Percentiles rank a stretch among this genome's conserved stretches.
These are phyloP conservation scores for Globisporangium orthogonon DNA, from an alignment of 352 stramenopile genomes.

Conservation along the genomic window DNA sequence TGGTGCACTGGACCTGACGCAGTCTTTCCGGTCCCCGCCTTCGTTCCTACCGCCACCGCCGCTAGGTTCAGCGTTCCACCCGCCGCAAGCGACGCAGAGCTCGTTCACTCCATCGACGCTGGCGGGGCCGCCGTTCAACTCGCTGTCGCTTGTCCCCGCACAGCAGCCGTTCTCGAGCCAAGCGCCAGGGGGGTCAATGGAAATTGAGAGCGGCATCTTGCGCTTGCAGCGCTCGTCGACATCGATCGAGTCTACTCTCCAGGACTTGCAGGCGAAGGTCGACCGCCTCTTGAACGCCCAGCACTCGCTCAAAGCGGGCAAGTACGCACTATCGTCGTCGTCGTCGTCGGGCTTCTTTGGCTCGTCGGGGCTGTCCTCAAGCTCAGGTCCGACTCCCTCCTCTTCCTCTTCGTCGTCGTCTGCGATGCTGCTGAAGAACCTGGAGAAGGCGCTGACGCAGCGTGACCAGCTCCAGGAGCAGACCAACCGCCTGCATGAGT, in stretches of 20 bases:
- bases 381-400: slow-evolving; percentile 11
- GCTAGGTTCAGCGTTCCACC: not conserved
- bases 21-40: slow-evolving; percentile 5
- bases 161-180: slow-evolving; percentile 24
- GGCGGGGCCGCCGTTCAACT: slow-evolving; percentile 4
- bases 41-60: not conserved
- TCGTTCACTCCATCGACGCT: slow-evolving; percentile 5
- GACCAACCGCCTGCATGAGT: slow-evolving; percentile 40
- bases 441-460: slow-evolving; percentile 68
- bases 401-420: slow-evolving; percentile 22
- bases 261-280: slow-evolving; percentile 77
- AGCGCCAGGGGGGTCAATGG: slow-evolving; percentile 13
- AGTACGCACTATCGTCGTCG: slow-evolving; percentile 19
- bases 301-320: slow-evolving; percentile 32
- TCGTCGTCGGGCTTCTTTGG: slow-evolving; percentile 7
- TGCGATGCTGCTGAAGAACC: slow-evolving; percentile 51
- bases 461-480: slow-evolving; percentile 58
- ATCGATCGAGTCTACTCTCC: slow-evolving; percentile 67
- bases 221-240: slow-evolving; percentile 70
- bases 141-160: slow-evolving; percentile 15
- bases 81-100: not conserved
- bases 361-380: slow-evolving; percentile 18
- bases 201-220: slow-evolving; percentile 61
- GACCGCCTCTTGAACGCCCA: slow-evolving; percentile 66
- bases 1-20: slow-evolving; percentile 2